A percentile compares a stretch with the other conserved stretches of the same genome.
Conservation (phyloP, 1,284 basidiomycete species). For the Neotropicomus parvogracilis region DNA sequence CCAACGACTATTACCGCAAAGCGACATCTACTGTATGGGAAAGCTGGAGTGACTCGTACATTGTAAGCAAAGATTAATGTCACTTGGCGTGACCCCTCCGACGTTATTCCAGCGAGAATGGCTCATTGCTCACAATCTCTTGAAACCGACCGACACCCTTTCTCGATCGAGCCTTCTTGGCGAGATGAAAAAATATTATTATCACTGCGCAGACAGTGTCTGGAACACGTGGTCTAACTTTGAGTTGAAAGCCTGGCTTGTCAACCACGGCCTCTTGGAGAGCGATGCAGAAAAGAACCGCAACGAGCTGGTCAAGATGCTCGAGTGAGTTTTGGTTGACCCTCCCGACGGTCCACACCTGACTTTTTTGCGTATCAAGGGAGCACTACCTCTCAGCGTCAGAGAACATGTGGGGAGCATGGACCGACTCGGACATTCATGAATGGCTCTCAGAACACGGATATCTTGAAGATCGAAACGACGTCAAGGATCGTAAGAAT, state of each 20-base stretch:
- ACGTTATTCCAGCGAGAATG: constrained; percentile 58
- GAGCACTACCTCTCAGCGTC: constrained; percentile 73
- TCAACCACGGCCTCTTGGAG: constrained; percentile 67
- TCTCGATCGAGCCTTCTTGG: constrained; percentile 63
- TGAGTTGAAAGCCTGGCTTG: constrained; percentile 66
- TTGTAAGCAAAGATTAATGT: constrained; percentile 47
- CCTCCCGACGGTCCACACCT: rapidly evolving
- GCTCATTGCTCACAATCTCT: constrained; percentile 69
- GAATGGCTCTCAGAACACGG: constrained; percentile 77
- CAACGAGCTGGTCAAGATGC: constrained; percentile 74
- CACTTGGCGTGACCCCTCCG: background rate
- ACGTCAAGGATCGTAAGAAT: constrained; percentile 69
- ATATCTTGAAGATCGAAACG: constrained; percentile 56
- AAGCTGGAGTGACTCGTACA: constrained; percentile 81
- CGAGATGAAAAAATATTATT: constrained; percentile 81
- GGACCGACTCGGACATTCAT: constrained; percentile 77
- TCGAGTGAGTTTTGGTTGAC: constrained; percentile 45
- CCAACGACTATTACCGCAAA: constrained; percentile 66
- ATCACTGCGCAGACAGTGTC: constrained; percentile 53
- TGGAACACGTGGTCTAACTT: constrained; percentile 72
- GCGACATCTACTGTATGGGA: constrained; percentile 68
- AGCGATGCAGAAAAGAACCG: constrained; percentile 65
- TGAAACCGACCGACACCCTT: constrained; percentile 20
- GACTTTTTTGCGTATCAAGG: constrained; percentile 32
- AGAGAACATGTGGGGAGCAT: constrained; percentile 67